Evolutionary conservation across 1,284 basidiomycete genomes (phyloP).

Genomic region (Agaricales sp.): DNA sequence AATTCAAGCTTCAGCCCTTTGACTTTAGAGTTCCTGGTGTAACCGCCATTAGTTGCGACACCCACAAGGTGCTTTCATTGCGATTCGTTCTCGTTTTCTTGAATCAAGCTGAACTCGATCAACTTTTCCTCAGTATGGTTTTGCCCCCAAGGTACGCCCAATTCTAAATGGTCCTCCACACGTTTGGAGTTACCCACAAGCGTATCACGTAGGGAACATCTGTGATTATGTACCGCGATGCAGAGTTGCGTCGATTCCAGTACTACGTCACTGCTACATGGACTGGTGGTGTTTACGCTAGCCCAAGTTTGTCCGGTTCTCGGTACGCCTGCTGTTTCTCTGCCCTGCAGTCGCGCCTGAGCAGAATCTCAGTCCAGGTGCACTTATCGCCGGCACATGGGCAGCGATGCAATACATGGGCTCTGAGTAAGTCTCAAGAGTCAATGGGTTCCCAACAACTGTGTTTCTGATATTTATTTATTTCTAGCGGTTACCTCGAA

Average conservation of each 20-base stretch:
- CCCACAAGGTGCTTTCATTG: slow-evolving; percentile 61
- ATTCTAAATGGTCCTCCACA: slow-evolving; percentile 1
- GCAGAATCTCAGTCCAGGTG: slow-evolving; percentile 59
- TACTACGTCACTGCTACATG: slow-evolving; percentile 81
- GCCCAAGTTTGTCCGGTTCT: slow-evolving; percentile 82
- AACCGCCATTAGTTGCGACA: slow-evolving; percentile 87
- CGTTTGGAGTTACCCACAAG: background rate
- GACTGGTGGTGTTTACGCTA: slow-evolving; percentile 76
- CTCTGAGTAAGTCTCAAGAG: slow-evolving; percentile 42
- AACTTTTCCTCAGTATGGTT: slow-evolving; percentile 50
- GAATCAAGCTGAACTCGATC: background rate
- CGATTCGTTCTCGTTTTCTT: slow-evolving; percentile 2
- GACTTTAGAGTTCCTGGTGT: slow-evolving; percentile 89
- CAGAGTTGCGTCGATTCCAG: slow-evolving; percentile 66
- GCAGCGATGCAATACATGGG: slow-evolving; percentile 94
- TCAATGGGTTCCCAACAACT: no score
- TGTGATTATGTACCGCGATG: slow-evolving; percentile 84
- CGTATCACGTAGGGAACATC: slow-evolving; percentile 64
- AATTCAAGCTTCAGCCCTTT: slow-evolving; percentile 51
- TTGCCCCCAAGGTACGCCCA: slow-evolving; percentile 63
- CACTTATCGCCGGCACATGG: slow-evolving; percentile 93
- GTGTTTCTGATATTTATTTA: no score
- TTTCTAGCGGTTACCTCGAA: slow-evolving; percentile 75
- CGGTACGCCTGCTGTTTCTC: slow-evolving; percentile 33
- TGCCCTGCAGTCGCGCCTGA: slow-evolving; percentile 6